Evolutionary conservation across 257 asterid species (phyloP).

Genomic region (Catharanthus roseus): DNA sequence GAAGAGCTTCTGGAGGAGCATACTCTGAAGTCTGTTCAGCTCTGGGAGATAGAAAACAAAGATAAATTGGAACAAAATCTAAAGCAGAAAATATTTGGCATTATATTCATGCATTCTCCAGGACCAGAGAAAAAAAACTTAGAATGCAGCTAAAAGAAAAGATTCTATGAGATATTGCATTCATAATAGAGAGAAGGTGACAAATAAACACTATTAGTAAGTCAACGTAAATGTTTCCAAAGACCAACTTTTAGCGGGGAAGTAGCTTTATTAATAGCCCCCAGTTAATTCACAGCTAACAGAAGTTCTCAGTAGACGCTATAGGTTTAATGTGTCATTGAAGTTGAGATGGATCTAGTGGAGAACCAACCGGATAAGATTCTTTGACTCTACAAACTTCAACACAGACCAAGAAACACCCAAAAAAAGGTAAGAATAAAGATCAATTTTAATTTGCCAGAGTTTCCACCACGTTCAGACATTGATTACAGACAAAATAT

Average conservation of each 20-base stretch:
- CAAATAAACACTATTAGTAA: not conserved
- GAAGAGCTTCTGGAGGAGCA: slow-evolving; percentile 94
- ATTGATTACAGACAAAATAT: no score
- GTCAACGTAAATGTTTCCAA: not conserved
- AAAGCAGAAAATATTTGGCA: slow-evolving; percentile 4
- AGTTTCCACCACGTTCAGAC: not conserved
- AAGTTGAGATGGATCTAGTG: not conserved
- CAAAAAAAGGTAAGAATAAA: not conserved
- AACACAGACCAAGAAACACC: not conserved
- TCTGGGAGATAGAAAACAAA: slow-evolving; percentile 30
- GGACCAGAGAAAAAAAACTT: not conserved
- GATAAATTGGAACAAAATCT: not conserved
- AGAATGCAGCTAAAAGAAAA: not conserved
- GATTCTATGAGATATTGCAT: not conserved
- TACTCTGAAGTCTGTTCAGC: slow-evolving; percentile 87
- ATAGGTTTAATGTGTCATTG: not conserved
- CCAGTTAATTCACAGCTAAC: not conserved
- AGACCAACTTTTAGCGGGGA: not conserved
- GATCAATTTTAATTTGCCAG: not conserved
- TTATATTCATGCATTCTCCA: not conserved
- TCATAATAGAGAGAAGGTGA: not conserved
- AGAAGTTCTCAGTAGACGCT: not conserved
- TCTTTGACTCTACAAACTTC: not conserved
- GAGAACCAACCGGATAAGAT: not conserved
- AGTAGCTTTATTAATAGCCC: not conserved